Evolutionary conservation across 371 early-diverging fungal genomes (phyloP).

Genomic region (Zychaea mexicana): DNA sequence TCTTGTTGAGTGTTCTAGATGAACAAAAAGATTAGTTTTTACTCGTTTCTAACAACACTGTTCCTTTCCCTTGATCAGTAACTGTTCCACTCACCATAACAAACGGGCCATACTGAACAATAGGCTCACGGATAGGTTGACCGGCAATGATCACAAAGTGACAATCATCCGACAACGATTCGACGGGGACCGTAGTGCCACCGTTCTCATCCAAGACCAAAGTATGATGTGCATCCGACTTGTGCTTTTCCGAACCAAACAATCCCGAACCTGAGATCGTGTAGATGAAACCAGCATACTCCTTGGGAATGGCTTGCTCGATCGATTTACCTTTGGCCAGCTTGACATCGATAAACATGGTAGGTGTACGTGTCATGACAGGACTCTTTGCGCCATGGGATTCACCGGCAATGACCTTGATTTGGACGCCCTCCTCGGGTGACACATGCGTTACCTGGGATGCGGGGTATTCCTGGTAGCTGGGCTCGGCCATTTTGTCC

Average conservation of each 20-base stretch:
- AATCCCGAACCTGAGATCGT: slow-evolving; percentile 60
- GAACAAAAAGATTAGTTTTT: not conserved
- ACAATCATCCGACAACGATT: slow-evolving; percentile 52
- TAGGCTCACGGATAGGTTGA: slow-evolving; percentile 57
- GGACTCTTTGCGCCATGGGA: slow-evolving; percentile 60
- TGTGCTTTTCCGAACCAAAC: slow-evolving; percentile 51
- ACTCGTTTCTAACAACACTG: not conserved
- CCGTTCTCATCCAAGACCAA: slow-evolving; percentile 52
- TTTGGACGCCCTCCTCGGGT: slow-evolving; percentile 58
- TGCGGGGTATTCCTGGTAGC: slow-evolving; percentile 75
- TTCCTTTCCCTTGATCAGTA: not conserved
- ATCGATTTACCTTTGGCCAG: slow-evolving; percentile 55
- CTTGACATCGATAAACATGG: slow-evolving; percentile 72
- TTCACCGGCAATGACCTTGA: slow-evolving; percentile 82
- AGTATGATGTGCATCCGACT: slow-evolving; percentile 58
- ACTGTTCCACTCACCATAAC: slow-evolving; percentile 40
- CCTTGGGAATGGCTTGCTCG: slow-evolving; percentile 61
- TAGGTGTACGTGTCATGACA: slow-evolving; percentile 71
- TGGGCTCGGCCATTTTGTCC: slow-evolving; percentile 77
- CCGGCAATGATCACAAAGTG: slow-evolving; percentile 67
- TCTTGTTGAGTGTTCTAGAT: slow-evolving; percentile 44
- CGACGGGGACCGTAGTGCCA: slow-evolving; percentile 41
- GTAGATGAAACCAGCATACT: slow-evolving; percentile 69
- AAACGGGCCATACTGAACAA: slow-evolving; percentile 65
- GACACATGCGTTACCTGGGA: slow-evolving; percentile 59